phyloP scores from a whole-genome alignment of 306 rosid genomes.

The Myrica gale region DNA sequence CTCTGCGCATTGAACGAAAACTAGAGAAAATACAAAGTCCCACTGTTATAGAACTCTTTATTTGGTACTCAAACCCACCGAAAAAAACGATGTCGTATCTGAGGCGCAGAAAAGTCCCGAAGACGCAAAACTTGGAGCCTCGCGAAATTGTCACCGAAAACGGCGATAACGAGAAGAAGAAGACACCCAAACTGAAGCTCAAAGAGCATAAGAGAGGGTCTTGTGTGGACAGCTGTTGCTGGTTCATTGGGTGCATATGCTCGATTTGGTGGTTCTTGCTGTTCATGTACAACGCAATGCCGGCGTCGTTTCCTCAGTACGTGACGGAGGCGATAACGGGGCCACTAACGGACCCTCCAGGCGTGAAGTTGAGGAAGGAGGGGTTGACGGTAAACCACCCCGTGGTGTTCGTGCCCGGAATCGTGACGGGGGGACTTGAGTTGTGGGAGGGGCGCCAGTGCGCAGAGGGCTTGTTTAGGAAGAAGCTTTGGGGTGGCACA shows the following conservation, averaged over 20 bases:
- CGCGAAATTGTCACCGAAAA: conserved; percentile 4
- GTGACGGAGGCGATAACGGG: conserved; percentile 76
- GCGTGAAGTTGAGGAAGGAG: conserved; percentile 69
- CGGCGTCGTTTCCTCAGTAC: conserved; percentile 79
- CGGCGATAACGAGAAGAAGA: conserved; percentile 1
- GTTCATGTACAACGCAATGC: conserved; percentile 71
- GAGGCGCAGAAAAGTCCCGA: conserved; percentile 50
- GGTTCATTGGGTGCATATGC: conserved; percentile 66
- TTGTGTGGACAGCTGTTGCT: conserved; percentile 67
- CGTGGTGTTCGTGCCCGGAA: conserved; percentile 81
- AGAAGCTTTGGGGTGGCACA: conserved; percentile 80
- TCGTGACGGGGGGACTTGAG: conserved; percentile 78
- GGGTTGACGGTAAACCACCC: conserved; percentile 69
- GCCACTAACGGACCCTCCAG: conserved; percentile 76
- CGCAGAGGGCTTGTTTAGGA: conserved; percentile 75
- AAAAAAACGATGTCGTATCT: conserved; percentile 54
- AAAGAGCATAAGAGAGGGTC: conserved; percentile 38
- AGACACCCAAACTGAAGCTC: conserved; percentile 6
- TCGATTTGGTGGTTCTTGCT: conserved; percentile 73
- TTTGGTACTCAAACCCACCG: neutral
- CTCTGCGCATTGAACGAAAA: neutral
- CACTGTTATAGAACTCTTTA: too few relatives aligned
- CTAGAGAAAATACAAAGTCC: neutral
- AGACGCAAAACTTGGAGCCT: conserved; percentile 12
- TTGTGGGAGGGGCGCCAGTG: conserved; percentile 81